These are phyloP conservation scores for Proliferodiscus dingleyae DNA, from an alignment of 2,329 filamentous ascomycete species.

Conservation along the genomic window DNA sequence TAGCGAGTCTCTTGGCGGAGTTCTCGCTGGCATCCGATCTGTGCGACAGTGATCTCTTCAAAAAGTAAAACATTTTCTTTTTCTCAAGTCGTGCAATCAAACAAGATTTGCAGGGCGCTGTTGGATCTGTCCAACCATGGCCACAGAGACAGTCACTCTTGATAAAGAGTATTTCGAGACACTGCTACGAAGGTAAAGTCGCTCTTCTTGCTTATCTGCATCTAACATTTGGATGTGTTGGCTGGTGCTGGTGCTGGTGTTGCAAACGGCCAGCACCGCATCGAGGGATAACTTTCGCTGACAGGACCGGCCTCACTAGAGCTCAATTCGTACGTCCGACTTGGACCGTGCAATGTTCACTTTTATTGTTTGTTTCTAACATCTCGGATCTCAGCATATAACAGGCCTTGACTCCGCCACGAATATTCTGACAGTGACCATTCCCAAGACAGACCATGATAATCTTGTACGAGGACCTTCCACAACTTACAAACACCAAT, in stretches of 20 bases:
- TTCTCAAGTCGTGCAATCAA: background rate
- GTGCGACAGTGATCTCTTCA: no score
- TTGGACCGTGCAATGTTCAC: background rate
- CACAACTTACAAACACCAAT: background rate
- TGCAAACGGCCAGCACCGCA: slow-evolving; percentile 4
- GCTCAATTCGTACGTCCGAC: slow-evolving; percentile 42
- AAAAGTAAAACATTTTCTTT: no score
- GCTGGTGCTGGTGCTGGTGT: no score
- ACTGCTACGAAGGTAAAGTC: slow-evolving; percentile 53
- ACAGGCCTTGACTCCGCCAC: slow-evolving; percentile 35
- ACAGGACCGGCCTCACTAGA: slow-evolving; percentile 30
- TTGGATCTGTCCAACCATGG: slow-evolving; percentile 16
- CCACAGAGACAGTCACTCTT: slow-evolving; percentile 46
- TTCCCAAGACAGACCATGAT: slow-evolving; percentile 59
- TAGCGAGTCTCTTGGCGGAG: no score
- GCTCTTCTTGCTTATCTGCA: no score
- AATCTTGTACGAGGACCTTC: slow-evolving; percentile 43
- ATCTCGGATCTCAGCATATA: slow-evolving; percentile 33
- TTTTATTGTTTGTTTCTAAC: slow-evolving; percentile 4
- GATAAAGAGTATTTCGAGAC: slow-evolving; percentile 58
- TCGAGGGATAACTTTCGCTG: slow-evolving; percentile 13
- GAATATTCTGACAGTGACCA: slow-evolving; percentile 41
- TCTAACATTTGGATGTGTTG: no score
- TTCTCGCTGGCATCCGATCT: no score
- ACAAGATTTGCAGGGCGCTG: no score